Percentiles rank a stretch among this genome's conserved stretches.
phyloP scores from a whole-genome alignment of 257 asterid species.

The Solanum virginianum region DNA sequence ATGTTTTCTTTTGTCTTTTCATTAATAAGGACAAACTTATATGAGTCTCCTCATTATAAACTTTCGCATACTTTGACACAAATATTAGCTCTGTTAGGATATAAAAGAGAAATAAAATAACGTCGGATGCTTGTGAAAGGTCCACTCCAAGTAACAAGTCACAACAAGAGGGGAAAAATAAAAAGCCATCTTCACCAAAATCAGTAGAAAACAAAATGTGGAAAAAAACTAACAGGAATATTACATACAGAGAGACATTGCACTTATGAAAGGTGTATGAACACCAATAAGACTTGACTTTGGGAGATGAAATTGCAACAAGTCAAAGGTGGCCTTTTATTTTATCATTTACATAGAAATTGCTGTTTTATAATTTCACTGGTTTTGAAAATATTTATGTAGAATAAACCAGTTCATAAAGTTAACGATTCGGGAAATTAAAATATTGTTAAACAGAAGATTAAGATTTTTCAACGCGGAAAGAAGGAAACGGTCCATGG shows the following conservation, averaged over 20 bases:
- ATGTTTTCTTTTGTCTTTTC: too few species aligned
- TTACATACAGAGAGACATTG: neutral
- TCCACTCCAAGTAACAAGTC: neutral
- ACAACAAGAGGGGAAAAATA: neutral
- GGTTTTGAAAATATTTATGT: neutral
- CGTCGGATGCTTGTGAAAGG: neutral
- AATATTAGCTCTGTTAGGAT: neutral
- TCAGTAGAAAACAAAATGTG: neutral
- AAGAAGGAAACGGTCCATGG: slow-evolving; percentile 1
- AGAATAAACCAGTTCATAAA: neutral
- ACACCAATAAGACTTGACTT: slow-evolving; percentile 5
- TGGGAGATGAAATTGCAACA: neutral
- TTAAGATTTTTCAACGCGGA: slow-evolving; percentile 10
- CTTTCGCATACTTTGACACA: neutral
- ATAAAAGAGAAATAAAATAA: neutral
- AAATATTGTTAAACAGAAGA: neutral
- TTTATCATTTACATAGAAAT: neutral
- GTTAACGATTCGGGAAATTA: neutral
- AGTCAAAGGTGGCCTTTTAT: slow-evolving; percentile 17
- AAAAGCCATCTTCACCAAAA: neutral
- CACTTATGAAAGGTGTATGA: slow-evolving; percentile 15
- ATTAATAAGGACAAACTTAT: too few species aligned
- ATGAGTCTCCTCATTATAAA: too few species aligned
- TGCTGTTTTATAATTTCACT: slow-evolving; percentile 5
- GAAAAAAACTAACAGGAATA: neutral